phyloP scores from a whole-genome alignment of 176 grass and related monocot species.

The Calamus simplicifolius region DNA sequence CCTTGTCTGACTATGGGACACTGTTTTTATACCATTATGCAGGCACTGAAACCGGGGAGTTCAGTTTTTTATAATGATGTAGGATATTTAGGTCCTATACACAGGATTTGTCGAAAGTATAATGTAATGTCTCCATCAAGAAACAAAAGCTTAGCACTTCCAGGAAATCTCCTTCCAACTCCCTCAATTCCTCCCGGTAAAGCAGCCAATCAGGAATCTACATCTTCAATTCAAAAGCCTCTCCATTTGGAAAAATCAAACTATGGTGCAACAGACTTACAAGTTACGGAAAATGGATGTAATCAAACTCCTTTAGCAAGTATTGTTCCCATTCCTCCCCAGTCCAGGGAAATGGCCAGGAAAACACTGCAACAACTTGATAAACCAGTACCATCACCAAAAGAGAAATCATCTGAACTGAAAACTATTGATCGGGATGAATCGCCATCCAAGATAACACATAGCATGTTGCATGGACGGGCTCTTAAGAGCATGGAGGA shows the following conservation, averaged over 20 bases:
- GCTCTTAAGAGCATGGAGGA: constrained; percentile 12
- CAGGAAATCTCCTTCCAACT: constrained; percentile 5
- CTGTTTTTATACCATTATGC: background rate
- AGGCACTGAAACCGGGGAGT: constrained; percentile 44
- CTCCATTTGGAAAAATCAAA: constrained; percentile 18
- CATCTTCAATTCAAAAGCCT: constrained; percentile 25
- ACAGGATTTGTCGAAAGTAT: constrained; percentile 25
- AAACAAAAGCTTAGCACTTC: constrained; percentile 17
- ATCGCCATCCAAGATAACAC: constrained; percentile 9
- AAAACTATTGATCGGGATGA: constrained; percentile 9
- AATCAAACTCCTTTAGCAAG: background rate
- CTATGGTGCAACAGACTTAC: background rate
- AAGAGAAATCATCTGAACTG: constrained; percentile 23
- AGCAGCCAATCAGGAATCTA: constrained; percentile 19
- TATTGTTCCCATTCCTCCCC: constrained; percentile 28
- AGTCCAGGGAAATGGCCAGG: constrained; percentile 42
- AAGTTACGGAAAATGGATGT: background rate
- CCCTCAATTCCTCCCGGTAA: constrained; percentile 3
- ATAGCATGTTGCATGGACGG: background rate
- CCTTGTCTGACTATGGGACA: background rate
- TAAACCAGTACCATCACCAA: constrained; percentile 29
- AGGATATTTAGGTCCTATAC: constrained; percentile 21
- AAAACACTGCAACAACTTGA: constrained; percentile 61
- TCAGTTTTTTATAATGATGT: constrained; percentile 25
- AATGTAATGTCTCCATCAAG: constrained; percentile 28